A percentile compares a stretch with the other conserved stretches of the same genome.
Evolutionary conservation across 2,329 filamentous ascomycete species (phyloP).

Genomic region (Pseudogymnoascus sp.): DNA sequence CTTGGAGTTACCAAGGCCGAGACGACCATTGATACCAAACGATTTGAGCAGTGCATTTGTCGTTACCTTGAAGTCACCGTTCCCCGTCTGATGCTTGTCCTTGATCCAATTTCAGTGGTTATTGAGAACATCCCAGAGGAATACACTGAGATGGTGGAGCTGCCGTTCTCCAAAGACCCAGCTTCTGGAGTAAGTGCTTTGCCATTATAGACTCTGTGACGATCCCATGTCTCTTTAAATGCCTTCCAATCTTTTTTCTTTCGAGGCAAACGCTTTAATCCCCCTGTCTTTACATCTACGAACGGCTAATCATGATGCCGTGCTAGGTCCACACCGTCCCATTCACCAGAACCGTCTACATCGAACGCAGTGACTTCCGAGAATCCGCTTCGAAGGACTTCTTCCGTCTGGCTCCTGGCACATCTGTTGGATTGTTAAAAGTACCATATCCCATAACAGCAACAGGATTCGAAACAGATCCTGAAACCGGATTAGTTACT

Average conservation of each 20-base stretch:
- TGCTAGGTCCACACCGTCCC: slow-evolving; percentile 46
- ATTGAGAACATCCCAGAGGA: slow-evolving; percentile 35
- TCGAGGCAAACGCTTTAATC: slow-evolving; percentile 60
- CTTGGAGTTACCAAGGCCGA: slow-evolving; percentile 79
- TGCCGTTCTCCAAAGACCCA: not conserved
- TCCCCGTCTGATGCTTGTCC: slow-evolving; percentile 78
- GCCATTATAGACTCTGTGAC: not conserved
- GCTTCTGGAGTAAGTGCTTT: not conserved
- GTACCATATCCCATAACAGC: slow-evolving; percentile 62
- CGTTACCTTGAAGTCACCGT: slow-evolving; percentile 83
- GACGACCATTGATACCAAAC: slow-evolving; percentile 68
- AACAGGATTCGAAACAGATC: slow-evolving; percentile 58
- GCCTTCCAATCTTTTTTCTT: not conserved
- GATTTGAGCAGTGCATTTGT: slow-evolving; percentile 80
- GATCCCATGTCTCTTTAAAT: not conserved
- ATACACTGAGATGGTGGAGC: slow-evolving; percentile 62
- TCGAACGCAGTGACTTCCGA: slow-evolving; percentile 72
- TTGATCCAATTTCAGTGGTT: slow-evolving; percentile 74
- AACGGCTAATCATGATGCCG: not conserved
- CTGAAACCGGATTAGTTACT: slow-evolving; percentile 52
- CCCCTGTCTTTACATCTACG: slow-evolving; percentile 55
- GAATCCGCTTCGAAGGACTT: slow-evolving; percentile 64
- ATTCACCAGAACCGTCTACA: slow-evolving; percentile 74
- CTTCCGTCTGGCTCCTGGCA: slow-evolving; percentile 68
- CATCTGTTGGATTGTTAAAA: slow-evolving; percentile 66